Percentiles rank a stretch among this genome's conserved stretches.
phyloP scores from a whole-genome alignment of 169 alveolate genomes.

The Cryptosporidium muris region DNA sequence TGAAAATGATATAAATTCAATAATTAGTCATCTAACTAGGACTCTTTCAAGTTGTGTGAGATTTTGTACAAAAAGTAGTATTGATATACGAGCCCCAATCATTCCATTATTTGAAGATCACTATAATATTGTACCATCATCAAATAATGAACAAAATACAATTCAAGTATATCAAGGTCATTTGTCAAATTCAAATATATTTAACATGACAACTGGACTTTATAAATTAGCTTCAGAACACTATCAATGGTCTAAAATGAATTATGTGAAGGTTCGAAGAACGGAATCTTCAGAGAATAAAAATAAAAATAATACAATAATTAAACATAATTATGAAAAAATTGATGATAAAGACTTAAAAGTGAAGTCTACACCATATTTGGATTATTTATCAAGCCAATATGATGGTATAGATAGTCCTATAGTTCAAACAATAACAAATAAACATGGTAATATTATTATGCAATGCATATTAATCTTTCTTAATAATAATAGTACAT shows the following conservation, averaged over 20 bases:
- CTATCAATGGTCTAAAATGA: slow-evolving; percentile 49
- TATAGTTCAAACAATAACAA: slow-evolving; percentile 4
- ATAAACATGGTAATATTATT: slow-evolving; percentile 28
- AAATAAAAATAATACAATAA: background rate
- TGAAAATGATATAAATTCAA: no score
- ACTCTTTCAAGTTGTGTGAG: no score
- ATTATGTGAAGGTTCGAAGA: slow-evolving; percentile 31
- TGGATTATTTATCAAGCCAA: slow-evolving; percentile 63
- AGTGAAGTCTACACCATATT: slow-evolving; percentile 23
- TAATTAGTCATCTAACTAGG: no score
- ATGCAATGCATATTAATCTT: slow-evolving; percentile 28
- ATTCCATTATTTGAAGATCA: slow-evolving; percentile 20
- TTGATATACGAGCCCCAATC: slow-evolving; percentile 40
- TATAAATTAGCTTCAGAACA: slow-evolving; percentile 18
- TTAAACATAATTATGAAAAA: background rate
- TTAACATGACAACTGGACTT: background rate
- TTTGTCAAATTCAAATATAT: background rate
- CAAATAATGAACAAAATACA: background rate
- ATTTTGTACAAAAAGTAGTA: no score
- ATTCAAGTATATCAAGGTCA: background rate
- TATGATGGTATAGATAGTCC: slow-evolving; percentile 72
- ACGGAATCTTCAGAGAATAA: slow-evolving; percentile 15
- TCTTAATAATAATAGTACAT: slow-evolving; percentile 15
- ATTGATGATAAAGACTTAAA: background rate
- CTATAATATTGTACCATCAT: background rate